These are phyloP conservation scores for Neofusicoccum parvum DNA, from an alignment of 2,329 filamentous ascomycete genomes.

Conservation along the genomic window DNA sequence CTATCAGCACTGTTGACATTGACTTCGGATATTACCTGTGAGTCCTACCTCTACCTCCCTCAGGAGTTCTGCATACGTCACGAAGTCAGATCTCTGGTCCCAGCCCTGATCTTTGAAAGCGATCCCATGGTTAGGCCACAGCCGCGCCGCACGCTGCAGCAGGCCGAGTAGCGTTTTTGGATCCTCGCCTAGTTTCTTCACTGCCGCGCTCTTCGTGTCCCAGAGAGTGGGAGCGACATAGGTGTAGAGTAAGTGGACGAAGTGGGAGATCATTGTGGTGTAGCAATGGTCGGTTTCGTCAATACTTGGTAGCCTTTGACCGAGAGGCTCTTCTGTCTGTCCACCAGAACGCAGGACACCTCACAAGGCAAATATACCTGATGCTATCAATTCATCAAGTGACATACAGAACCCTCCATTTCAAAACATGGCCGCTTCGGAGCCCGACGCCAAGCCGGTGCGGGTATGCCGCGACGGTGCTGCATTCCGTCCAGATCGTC, in stretches of 20 bases:
- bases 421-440: neutral
- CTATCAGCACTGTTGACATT: neutral
- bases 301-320: neutral
- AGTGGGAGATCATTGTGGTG: neutral
- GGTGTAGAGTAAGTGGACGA: neutral
- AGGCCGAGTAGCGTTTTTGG: constrained; percentile 16
- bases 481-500: neutral
- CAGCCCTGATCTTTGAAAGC: constrained; percentile 18
- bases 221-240: neutral
- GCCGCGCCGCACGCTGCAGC: constrained; percentile 9
- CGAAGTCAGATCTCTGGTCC: constrained; percentile 1
- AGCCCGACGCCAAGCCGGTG: neutral
- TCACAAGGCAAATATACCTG: neutral
- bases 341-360: neutral
- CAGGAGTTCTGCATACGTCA: constrained; percentile 15
- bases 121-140: constrained; percentile 14
- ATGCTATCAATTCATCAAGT: too few relatives aligned
- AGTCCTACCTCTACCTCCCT: constrained; percentile 10
- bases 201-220: neutral
- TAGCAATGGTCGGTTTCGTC: too few relatives aligned
- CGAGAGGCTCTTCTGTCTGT: neutral
- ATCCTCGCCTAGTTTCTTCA: neutral
- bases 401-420: too few relatives aligned
- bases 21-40: too few relatives aligned
- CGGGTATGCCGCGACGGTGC: neutral